These are phyloP conservation scores for Penicillium nucicola DNA, from an alignment of 495 filamentous ascomycete species.

Conservation along the genomic window DNA sequence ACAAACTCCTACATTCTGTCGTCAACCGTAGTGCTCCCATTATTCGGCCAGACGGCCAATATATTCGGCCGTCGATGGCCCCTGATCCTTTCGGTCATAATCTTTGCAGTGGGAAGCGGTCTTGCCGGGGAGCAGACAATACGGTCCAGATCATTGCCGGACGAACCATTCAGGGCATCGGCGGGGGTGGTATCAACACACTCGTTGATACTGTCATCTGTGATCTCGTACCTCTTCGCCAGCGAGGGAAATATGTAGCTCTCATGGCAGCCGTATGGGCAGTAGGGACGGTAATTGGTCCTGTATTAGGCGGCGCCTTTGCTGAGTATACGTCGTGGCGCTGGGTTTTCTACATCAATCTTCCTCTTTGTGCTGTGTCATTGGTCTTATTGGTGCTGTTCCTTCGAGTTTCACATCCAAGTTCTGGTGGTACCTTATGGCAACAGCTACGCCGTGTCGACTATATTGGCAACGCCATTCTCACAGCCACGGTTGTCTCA, in stretches of 20 bases:
- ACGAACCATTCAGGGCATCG: slow-evolving; percentile 28
- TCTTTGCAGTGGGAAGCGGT: slow-evolving; percentile 39
- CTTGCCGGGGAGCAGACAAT: slow-evolving; percentile 30
- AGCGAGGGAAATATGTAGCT: slow-evolving; percentile 27
- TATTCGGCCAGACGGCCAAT: slow-evolving; percentile 41
- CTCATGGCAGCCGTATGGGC: slow-evolving; percentile 14
- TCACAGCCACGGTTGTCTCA: slow-evolving; percentile 40
- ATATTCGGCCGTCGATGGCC: slow-evolving; percentile 49
- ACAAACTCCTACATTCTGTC: slow-evolving; percentile 39
- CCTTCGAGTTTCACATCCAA: slow-evolving; percentile 25
- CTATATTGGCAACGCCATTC: slow-evolving; percentile 49
- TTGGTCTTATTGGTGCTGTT: slow-evolving; percentile 51
- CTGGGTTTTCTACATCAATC: slow-evolving; percentile 67
- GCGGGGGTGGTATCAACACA: slow-evolving; percentile 27
- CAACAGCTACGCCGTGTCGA: slow-evolving; percentile 38
- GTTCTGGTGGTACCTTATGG: background rate
- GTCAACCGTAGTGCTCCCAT: slow-evolving; percentile 14
- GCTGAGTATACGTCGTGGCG: slow-evolving; percentile 40
- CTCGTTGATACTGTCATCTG: slow-evolving; percentile 30
- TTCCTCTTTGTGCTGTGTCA: slow-evolving; percentile 45
- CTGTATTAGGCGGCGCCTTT: slow-evolving; percentile 30
- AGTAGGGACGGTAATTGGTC: slow-evolving; percentile 30
- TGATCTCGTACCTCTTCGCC: slow-evolving; percentile 33
- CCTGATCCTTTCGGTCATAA: slow-evolving; percentile 30
- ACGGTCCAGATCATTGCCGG: slow-evolving; percentile 27